These are phyloP conservation scores for Zea luxurians DNA, from an alignment of 176 grass and related monocot species.

Conservation along the genomic window DNA sequence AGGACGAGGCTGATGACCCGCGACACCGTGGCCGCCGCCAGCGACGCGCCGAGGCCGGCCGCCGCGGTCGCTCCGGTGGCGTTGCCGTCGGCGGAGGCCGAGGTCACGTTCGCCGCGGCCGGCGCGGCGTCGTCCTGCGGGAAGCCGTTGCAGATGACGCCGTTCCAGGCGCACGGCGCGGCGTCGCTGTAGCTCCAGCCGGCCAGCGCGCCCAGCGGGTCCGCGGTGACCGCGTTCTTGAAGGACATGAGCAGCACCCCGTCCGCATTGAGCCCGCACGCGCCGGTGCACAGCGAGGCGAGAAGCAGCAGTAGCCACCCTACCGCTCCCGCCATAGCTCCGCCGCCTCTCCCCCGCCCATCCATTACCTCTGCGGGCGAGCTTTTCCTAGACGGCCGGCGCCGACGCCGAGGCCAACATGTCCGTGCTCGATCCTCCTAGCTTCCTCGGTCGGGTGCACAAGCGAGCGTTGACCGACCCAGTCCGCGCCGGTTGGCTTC, in stretches of 20 bases:
- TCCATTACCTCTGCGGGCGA: slow-evolving; percentile 22
- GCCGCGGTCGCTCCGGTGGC: too few species aligned
- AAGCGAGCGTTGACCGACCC: slow-evolving; percentile 4
- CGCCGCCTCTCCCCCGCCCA: not conserved
- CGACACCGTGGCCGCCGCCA: slow-evolving; percentile 51
- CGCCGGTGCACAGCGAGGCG: slow-evolving; percentile 13
- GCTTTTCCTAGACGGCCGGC: not conserved
- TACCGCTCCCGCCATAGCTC: not conserved
- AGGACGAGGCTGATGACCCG: slow-evolving; percentile 77
- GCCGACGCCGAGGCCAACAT: not conserved
- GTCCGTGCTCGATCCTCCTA: not conserved
- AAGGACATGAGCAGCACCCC: slow-evolving; percentile 76
- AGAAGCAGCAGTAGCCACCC: not conserved
- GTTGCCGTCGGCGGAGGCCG: not conserved
- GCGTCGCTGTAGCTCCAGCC: slow-evolving; percentile 64
- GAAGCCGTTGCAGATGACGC: slow-evolving; percentile 87
- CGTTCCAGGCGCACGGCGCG: slow-evolving; percentile 74
- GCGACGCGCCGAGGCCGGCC: slow-evolving; percentile 14
- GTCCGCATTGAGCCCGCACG: slow-evolving; percentile 50
- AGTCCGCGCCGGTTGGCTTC: not conserved
- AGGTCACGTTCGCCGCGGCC: slow-evolving; percentile 21
- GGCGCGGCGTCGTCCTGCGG: not conserved
- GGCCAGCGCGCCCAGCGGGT: slow-evolving; percentile 63
- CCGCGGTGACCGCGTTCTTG: slow-evolving; percentile 64
- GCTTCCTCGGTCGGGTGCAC: not conserved